Conservation (phyloP, 805 yeast species). For the Lachancea waltii region DNA sequence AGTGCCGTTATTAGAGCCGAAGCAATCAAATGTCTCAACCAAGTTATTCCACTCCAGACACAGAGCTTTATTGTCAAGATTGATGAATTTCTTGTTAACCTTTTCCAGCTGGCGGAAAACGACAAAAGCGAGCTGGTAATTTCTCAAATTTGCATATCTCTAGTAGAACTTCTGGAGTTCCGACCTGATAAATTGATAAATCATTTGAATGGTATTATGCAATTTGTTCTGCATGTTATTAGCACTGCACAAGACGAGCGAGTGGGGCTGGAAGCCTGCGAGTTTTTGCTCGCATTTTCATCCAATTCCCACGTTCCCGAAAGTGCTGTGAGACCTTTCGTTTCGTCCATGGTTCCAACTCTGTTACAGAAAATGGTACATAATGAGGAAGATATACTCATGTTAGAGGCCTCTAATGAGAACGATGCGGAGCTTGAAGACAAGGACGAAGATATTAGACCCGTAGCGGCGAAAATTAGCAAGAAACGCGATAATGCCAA, state of each 20-base stretch:
- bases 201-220: constrained; percentile 79
- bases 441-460: constrained; percentile 80
- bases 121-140: constrained; percentile 56
- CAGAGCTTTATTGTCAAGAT: constrained; percentile 57
- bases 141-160: constrained; percentile 70
- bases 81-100: constrained; percentile 56
- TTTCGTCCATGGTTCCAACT: constrained; percentile 66
- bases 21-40: constrained; percentile 67
- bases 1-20: constrained; percentile 50
- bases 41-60: constrained; percentile 62
- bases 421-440: constrained; percentile 78
- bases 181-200: constrained; percentile 76
- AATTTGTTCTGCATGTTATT: constrained; percentile 76
- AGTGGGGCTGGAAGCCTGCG: constrained; percentile 89
- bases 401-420: constrained; percentile 50
- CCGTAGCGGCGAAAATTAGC: constrained; percentile 63
- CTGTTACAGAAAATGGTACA: constrained; percentile 79
- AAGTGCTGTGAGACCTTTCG: constrained; percentile 46
- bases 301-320: constrained; percentile 53
- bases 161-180: constrained; percentile 61
- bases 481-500: constrained; percentile 43
- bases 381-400: constrained; percentile 69
- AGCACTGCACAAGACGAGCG: constrained; percentile 50
- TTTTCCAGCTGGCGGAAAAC: constrained; percentile 60
- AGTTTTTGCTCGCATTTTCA: constrained; percentile 72